A percentile compares a stretch with the other conserved stretches of the same genome.
Evolutionary conservation across 768 basidiomycete species (phyloP).

Genomic region (Baorangia bicolor): DNA sequence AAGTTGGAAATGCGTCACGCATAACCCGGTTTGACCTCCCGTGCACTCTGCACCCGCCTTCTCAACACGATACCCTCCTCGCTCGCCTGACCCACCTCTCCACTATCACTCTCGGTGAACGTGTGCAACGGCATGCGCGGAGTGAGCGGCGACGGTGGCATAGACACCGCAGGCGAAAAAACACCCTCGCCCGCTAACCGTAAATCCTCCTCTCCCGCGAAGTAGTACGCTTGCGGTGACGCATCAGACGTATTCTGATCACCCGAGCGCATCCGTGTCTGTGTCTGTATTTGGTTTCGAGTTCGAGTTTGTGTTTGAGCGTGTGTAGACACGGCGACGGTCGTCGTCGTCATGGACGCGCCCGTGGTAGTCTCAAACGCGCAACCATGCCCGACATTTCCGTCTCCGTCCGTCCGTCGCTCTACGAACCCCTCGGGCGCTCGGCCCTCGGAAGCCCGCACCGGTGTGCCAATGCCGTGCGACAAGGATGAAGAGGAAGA

Average conservation of each 20-base stretch:
- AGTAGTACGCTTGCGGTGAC: constrained; percentile 48
- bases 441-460: constrained; percentile 9
- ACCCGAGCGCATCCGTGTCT: background rate
- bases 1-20: constrained; percentile 3
- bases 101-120: constrained; percentile 7
- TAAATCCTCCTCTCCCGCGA: constrained; percentile 49
- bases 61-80: constrained; percentile 19
- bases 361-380: background rate
- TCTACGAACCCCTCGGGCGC: constrained; percentile 14
- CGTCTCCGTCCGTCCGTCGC: background rate
- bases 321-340: background rate
- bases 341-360: too few species aligned
- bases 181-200: constrained; percentile 68
- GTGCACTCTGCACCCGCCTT: constrained; percentile 17
- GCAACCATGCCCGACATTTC: background rate
- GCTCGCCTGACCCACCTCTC: constrained; percentile 1
- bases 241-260: background rate
- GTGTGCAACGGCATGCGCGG: constrained; percentile 36
- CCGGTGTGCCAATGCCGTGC: background rate
- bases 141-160: constrained; percentile 62
- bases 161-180: constrained; percentile 69
- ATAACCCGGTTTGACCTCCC: background rate
- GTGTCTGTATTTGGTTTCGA: background rate
- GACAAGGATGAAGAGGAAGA: background rate
- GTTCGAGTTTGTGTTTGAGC: too few species aligned